These are phyloP conservation scores for Phytophthora tentaculata DNA, from an alignment of 352 stramenopile species.

Conservation along the genomic window DNA sequence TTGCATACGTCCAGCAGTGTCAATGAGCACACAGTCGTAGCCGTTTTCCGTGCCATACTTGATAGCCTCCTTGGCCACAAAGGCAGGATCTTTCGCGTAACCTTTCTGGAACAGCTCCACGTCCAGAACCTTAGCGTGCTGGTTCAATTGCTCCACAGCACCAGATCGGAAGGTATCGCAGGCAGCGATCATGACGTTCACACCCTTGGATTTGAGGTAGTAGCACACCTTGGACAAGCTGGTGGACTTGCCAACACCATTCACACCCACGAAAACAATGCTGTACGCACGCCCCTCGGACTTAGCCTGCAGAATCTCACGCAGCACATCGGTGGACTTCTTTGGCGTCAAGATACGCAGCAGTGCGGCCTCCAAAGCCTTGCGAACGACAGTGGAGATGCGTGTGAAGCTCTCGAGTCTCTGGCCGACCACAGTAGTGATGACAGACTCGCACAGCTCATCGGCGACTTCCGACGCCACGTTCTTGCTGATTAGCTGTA, in stretches of 20 bases:
- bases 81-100: conserved; percentile 97
- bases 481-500: conserved; percentile 96
- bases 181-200: conserved; percentile 96
- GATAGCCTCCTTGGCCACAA: conserved; percentile 95
- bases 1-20: conserved; percentile 99
- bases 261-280: conserved; percentile 99
- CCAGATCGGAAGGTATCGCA: conserved; percentile 99
- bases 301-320: conserved; percentile 92
- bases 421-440: conserved; percentile 94
- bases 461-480: conserved; percentile 96
- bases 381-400: conserved; percentile 92
- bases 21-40: conserved; percentile 98
- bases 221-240: conserved; percentile 99
- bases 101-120: conserved; percentile 96
- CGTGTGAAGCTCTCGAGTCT: conserved; percentile 94
- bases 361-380: conserved; percentile 95
- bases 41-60: conserved; percentile 94
- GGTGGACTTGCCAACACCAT: conserved; percentile 99
- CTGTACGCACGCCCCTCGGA: conserved; percentile 93
- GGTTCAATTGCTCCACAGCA: conserved; percentile 98
- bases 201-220: conserved; percentile 98
- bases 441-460: conserved; percentile 95
- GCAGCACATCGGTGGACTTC: conserved; percentile 96
- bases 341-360: conserved; percentile 95
- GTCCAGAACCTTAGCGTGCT: conserved; percentile 97